Percentiles rank a stretch among this genome's conserved stretches.
phyloP scores from a whole-genome alignment of 1,139 yeast species.

The Magnusiomyces magnusii region DNA sequence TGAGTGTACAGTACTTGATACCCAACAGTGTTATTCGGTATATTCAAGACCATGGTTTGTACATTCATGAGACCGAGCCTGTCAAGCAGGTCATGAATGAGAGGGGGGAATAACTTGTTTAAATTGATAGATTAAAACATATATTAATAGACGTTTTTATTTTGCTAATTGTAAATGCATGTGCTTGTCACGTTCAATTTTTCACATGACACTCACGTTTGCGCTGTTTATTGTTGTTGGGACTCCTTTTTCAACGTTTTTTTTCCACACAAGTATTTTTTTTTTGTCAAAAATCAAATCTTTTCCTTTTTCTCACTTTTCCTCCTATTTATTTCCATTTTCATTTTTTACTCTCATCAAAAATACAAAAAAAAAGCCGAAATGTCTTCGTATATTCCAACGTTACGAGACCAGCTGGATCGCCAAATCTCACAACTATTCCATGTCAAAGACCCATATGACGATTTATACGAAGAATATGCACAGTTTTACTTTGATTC shows the following conservation, averaged over 20 bases:
- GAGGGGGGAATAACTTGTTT: constrained; percentile 22
- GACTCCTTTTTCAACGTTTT: no score
- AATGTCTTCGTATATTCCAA: background rate
- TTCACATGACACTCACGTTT: no score
- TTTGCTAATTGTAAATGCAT: background rate
- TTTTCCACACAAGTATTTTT: no score
- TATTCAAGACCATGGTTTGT: constrained; percentile 84
- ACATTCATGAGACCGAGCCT: constrained; percentile 81
- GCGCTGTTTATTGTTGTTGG: no score
- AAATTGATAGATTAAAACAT: background rate
- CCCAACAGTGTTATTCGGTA: constrained; percentile 95
- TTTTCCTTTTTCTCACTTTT: no score
- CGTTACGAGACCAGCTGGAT: background rate
- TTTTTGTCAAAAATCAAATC: no score
- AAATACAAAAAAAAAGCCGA: no score
- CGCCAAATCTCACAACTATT: background rate
- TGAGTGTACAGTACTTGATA: constrained; percentile 91
- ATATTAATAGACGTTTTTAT: background rate
- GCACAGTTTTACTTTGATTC: background rate
- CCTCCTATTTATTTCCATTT: no score
- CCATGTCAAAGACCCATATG: background rate
- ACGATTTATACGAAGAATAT: background rate
- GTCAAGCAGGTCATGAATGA: constrained; percentile 74
- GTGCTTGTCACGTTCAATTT: no score
- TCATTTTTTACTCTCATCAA: no score